Evolutionary conservation across 345 rosid genomes (phyloP), one percentile per base, ranked within the genome.

Genomic region (Lumnitzera littorea): DNA sequence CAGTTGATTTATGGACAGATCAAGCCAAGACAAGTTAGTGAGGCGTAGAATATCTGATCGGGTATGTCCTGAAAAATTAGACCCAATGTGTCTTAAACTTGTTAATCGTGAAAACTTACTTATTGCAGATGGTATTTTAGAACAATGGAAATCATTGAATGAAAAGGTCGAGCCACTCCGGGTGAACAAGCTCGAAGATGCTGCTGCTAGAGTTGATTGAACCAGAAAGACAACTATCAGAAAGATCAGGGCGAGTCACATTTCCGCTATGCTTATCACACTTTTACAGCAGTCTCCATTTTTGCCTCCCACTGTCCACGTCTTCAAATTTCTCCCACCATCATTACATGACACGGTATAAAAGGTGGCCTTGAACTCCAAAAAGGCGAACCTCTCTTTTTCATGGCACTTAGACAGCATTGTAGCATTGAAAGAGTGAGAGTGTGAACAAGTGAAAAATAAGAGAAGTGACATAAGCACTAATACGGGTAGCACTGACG

Each of bases 161-260:
- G 71, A n/a, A 46, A 41, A 74, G 69, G 29, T 41, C 63, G 49
- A 59, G 74, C 25, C 53, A 41, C 41, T 55, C 20, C 46, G 51
- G 71, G 52, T 55, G 72, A n/a, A 24, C 60, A 50, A 70, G 71
- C 2, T 16, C 29, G 25, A 74, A 65, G 50, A 65, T 71, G 57
- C 57, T 65, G 60, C 51, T 65, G 58, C 16, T 56, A 10, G 68
- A 51, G 60, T 20, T 50, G 62, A 66, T 53, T 1, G 55, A 62
- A n/a, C 69, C 66, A 25, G 27, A 5, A 31, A 72, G 72, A 11
- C n/a, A 59, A 46, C 66, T 63, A 46, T 53, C n/a, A 55, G 23
- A 43, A 43, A 72, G 53, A 14, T 63, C 52, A 55, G 67, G 62
- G 12, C 31, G 48, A 27, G 58, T 51, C 9, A 68, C 66, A 47